Evolutionary conservation across 2,329 filamentous ascomycete genomes (phyloP), one percentile per base, ranked within the genome.

Genomic region (Hymenoscyphus linearis): DNA sequence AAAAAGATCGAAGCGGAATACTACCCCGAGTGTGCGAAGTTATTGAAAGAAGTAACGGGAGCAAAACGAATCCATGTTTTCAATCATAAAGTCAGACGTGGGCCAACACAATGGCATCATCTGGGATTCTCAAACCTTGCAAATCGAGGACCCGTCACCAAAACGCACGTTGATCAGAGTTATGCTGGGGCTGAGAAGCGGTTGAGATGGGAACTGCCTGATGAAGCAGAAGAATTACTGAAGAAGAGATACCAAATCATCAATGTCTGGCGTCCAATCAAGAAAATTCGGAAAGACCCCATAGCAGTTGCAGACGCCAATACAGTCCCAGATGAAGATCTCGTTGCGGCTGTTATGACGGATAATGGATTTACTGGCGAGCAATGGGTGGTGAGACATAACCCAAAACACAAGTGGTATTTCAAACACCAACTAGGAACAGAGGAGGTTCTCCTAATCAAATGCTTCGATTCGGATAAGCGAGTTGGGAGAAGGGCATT

Each of bases 151-250:
- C 90, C 91, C 2, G 90, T 93, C 0, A 83, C 79, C 12, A 76
- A 82, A 36, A 88, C 88, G 0, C 91, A 96, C 74, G 87, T 95
- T 63, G 91, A 96, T 73, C 91, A 96, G 75, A 93, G 90, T 0
- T 76, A 83, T 7, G 71, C 72, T 12, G 86, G 87, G 0, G 85
- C 88, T 0, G 80, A 76, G n/a, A 80, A 83, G 71, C 87, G 90
- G 52, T 87, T 96, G 10, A 77, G 78, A 14, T 90, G 93, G 74
- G 77, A 89, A 54, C 76, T 82, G 1, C 74, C 72, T 1, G 81
- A 81, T 13, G 87, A 91, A 63, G 88, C 89, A 0, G 84, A 86
- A 1, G 67, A 74, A 57, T 77, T 93, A 0, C 81, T 93, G 1
- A 72, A 79, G 61, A 82, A 80, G 3, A 84, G 91, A 3, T 91